Conservation (phyloP, 257 asterid genomes). For the Salvia splendens region DNA sequence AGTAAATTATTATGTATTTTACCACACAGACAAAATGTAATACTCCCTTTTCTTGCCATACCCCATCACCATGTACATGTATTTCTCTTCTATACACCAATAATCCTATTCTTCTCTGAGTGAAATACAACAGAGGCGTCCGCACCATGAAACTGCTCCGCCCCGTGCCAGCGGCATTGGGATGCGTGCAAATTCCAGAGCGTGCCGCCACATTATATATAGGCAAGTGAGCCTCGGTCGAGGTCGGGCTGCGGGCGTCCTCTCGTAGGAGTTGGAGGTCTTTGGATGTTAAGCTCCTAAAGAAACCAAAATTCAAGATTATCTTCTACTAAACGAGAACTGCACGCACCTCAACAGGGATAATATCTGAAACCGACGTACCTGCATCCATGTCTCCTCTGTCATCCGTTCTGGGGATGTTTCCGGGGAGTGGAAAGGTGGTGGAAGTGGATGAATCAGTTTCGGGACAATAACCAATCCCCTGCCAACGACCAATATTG, state of each 20-base stretch:
- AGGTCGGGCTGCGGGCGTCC: slow-evolving; percentile 96
- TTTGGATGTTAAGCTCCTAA: slow-evolving; percentile 95
- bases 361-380: slow-evolving; percentile 28
- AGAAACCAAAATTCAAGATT: slow-evolving; percentile 29
- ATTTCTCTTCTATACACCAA: slow-evolving; percentile 34
- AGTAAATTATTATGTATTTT: slow-evolving; percentile 17
- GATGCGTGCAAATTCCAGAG: not conserved
- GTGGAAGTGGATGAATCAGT: slow-evolving; percentile 96
- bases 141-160: not conserved
- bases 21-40: slow-evolving; percentile 26
- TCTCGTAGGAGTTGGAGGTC: slow-evolving; percentile 98
- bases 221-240: slow-evolving; percentile 88
- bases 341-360: not conserved
- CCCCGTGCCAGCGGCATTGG: not conserved
- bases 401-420: slow-evolving; percentile 85
- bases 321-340: slow-evolving; percentile 21
- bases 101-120: slow-evolving; percentile 17
- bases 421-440: slow-evolving; percentile 94
- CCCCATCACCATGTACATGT: not conserved
- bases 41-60: slow-evolving; percentile 6
- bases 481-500: slow-evolving; percentile 92
- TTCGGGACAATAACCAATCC: slow-evolving; percentile 91
- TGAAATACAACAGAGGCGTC: slow-evolving; percentile 29
- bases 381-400: slow-evolving; percentile 99
- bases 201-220: slow-evolving; percentile 45